Evolutionary conservation across 176 grass and related monocot genomes (phyloP).

Genomic region (Coix lacrymajobi): DNA sequence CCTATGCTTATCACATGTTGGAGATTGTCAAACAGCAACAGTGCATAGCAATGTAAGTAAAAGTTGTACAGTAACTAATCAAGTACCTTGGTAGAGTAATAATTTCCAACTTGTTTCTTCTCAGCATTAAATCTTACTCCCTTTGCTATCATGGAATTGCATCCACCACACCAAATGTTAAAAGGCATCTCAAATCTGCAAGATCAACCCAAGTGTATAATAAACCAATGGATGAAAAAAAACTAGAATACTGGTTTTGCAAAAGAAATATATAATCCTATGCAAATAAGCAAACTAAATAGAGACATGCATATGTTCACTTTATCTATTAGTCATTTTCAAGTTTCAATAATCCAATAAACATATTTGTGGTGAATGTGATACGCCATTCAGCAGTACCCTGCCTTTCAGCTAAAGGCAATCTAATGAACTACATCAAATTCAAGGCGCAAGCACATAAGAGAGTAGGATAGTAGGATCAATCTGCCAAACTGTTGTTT

Average conservation of each 20-base stretch:
- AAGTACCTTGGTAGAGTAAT: conserved; percentile 92
- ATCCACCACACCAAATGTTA: conserved; percentile 98
- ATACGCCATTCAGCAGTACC: not conserved
- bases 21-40: not conserved
- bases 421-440: not conserved
- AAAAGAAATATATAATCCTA: not conserved
- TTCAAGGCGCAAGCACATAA: not conserved
- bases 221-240: not conserved
- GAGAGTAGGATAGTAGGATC: no score
- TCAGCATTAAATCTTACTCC: conserved; percentile 99
- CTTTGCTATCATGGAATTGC: conserved; percentile 98
- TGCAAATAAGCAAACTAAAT: not conserved
- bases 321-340: not conserved
- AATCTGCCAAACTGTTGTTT: not conserved
- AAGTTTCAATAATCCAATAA: not conserved
- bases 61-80: not conserved
- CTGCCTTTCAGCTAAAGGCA: not conserved
- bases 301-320: not conserved
- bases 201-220: not conserved
- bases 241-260: not conserved
- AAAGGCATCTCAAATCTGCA: conserved; percentile 96
- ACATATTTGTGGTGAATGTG: not conserved
- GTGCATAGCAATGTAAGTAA: not conserved
- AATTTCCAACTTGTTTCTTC: conserved; percentile 99
- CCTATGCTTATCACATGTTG: not conserved